A percentile compares a stretch with the other conserved stretches of the same genome.
These are phyloP conservation scores for Auricularia heimuer DNA, from an alignment of 768 basidiomycete species.

Conservation along the genomic window DNA sequence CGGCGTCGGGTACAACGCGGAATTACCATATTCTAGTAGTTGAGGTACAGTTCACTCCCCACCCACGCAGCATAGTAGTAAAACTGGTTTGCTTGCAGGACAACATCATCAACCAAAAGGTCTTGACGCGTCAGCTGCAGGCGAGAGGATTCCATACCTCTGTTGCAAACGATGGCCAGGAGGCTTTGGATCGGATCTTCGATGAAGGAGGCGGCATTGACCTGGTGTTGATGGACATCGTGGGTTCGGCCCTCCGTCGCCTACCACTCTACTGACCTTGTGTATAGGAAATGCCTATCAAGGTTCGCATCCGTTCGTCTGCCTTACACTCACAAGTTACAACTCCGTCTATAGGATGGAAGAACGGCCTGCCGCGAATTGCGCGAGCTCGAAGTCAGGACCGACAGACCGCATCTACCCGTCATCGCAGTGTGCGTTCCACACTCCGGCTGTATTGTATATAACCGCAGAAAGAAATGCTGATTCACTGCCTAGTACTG, in stretches of 20 bases:
- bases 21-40: background rate
- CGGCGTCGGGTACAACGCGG: background rate
- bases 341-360: background rate
- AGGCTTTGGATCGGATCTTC: background rate
- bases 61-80: background rate
- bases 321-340: too few relatives aligned
- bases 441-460: too few relatives aligned
- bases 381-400: background rate
- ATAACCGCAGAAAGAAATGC: too few relatives aligned
- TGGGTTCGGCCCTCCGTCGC: background rate
- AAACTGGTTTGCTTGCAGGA: background rate
- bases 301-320: background rate
- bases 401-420: background rate
- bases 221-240: background rate
- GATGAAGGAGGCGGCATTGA: background rate
- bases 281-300: background rate
- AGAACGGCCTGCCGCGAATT: background rate
- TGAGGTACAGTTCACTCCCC: background rate
- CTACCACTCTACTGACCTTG: background rate
- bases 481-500: background rate
- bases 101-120: constrained; percentile 1
- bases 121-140: background rate
- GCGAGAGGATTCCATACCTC: background rate
- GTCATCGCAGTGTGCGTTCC: background rate
- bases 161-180: background rate